These are phyloP conservation scores for Phytomonas sp. DNA, from an alignment of 208 protist genomes.

Conservation along the genomic window DNA sequence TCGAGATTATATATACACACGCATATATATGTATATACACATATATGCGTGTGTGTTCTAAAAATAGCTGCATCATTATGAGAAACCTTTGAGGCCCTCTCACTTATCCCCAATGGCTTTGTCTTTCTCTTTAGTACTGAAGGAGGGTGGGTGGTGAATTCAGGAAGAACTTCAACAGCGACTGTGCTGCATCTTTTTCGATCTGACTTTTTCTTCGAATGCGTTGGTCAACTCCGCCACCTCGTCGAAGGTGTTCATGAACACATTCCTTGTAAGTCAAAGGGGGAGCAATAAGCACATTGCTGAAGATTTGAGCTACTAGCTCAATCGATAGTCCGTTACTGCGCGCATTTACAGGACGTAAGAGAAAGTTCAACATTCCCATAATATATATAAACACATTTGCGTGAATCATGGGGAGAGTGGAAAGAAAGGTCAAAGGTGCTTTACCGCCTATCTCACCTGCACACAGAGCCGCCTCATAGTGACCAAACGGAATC, in stretches of 20 bases:
- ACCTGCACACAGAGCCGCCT: slow-evolving; percentile 40
- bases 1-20: background rate
- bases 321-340: slow-evolving; percentile 57
- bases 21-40: background rate
- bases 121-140: background rate
- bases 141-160: slow-evolving; percentile 43
- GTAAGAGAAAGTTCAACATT: slow-evolving; percentile 79
- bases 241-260: slow-evolving; percentile 25
- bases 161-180: slow-evolving; percentile 70
- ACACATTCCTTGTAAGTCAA: slow-evolving; percentile 17
- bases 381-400: slow-evolving; percentile 75
- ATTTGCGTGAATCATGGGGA: slow-evolving; percentile 79
- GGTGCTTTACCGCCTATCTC: slow-evolving; percentile 40
- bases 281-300: slow-evolving; percentile 49
- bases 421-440: slow-evolving; percentile 45
- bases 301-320: slow-evolving; percentile 59
- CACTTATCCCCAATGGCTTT: background rate
- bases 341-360: slow-evolving; percentile 34
- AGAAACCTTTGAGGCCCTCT: background rate
- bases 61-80: no score
- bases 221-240: slow-evolving; percentile 43
- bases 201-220: slow-evolving; percentile 58
- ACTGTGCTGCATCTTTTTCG: slow-evolving; percentile 55
- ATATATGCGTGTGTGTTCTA: background rate
- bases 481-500: slow-evolving; percentile 63